Evolutionary conservation across 2,329 filamentous ascomycete species (phyloP).

Genomic region (Microdochium bolleyi): DNA sequence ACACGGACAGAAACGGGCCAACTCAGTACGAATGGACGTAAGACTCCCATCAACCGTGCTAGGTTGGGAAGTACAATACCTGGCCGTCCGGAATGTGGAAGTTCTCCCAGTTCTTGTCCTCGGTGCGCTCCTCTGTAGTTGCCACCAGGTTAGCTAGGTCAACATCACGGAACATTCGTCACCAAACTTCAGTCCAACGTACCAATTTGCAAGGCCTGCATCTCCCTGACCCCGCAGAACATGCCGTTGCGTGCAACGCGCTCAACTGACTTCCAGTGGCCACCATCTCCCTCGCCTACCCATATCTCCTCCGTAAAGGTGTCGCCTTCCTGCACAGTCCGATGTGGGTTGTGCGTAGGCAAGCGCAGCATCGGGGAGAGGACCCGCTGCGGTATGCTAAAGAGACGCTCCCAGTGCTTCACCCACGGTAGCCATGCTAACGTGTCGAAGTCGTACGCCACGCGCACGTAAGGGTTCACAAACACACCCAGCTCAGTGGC

Average conservation of each 20-base stretch:
- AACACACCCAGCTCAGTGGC: constrained; percentile 50
- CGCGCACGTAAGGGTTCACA: constrained; percentile 68
- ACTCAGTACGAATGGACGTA: not conserved
- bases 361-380: constrained; percentile 47
- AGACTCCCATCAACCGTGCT: not conserved
- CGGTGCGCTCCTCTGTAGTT: constrained; percentile 13
- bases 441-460: constrained; percentile 54
- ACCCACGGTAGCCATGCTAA: constrained; percentile 51
- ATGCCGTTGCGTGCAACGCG: constrained; percentile 40
- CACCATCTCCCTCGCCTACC: constrained; percentile 24
- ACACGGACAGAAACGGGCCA: not conserved
- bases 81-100: constrained; percentile 23
- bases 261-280: constrained; percentile 31
- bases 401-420: constrained; percentile 58
- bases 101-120: constrained; percentile 25
- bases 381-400: constrained; percentile 49
- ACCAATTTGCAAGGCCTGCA: constrained; percentile 28
- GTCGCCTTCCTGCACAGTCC: constrained; percentile 50
- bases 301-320: constrained; percentile 42
- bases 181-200: not conserved
- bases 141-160: not conserved
- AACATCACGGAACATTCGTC: not conserved
- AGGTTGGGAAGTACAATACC: constrained; percentile 18
- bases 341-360: constrained; percentile 53
- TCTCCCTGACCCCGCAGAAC: constrained; percentile 46